A percentile compares a stretch with the other conserved stretches of the same genome.
phyloP scores from a whole-genome alignment of 2,329 filamentous ascomycete species.

The Sarocladium kiliense region DNA sequence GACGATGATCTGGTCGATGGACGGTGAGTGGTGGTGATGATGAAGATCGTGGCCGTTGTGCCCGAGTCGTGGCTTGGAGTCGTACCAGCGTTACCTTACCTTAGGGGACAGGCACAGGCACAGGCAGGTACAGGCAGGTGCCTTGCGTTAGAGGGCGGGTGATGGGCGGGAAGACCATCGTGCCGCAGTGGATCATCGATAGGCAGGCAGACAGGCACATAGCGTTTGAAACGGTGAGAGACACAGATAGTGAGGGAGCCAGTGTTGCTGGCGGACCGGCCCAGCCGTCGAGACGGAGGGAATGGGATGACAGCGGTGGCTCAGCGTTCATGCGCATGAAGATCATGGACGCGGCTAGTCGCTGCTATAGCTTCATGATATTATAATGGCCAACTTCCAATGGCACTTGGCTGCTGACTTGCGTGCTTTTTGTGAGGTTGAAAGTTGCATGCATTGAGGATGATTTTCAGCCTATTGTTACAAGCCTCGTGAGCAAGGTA shows the following conservation, averaged over 20 bases:
- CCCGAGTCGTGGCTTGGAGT: not conserved
- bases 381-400: too few species aligned
- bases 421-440: too few species aligned
- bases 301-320: not conserved
- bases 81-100: too few species aligned
- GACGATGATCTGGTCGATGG: too few species aligned
- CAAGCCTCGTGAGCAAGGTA: too few species aligned
- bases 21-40: not conserved
- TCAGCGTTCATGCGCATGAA: not conserved
- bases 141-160: not conserved
- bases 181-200: slow-evolving; percentile 2
- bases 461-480: too few species aligned
- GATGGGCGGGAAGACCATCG: slow-evolving; percentile 5
- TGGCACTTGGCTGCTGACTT: too few species aligned
- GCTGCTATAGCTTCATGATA: too few species aligned
- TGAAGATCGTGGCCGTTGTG: not conserved
- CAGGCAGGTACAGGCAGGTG: not conserved
- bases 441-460: too few species aligned
- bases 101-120: not conserved
- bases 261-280: too few species aligned
- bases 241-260: not conserved
- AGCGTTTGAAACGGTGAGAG: not conserved
- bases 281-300: not conserved
- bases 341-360: too few species aligned
- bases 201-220: not conserved